These are phyloP conservation scores for Chalciporus pseudorubinellus DNA, from an alignment of 768 basidiomycete species.

Conservation along the genomic window DNA sequence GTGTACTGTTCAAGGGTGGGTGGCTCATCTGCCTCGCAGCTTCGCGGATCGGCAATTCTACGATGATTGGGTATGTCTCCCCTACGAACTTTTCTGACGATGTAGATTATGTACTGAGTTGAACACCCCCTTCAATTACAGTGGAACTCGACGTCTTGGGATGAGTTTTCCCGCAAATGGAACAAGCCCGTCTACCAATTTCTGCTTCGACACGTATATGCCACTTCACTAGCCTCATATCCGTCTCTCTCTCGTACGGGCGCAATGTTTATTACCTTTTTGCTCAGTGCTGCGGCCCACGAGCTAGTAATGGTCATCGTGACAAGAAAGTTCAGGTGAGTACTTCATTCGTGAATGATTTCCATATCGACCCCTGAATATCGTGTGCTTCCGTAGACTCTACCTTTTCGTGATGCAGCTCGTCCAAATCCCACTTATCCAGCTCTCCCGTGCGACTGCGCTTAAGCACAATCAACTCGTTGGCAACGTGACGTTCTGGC, in stretches of 20 bases:
- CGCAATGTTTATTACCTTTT: conserved; percentile 93
- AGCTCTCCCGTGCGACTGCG: conserved; percentile 68
- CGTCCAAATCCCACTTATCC: conserved; percentile 89
- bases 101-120: neutral
- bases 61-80: conserved; percentile 76
- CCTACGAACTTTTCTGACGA: neutral
- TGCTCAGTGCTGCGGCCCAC: conserved; percentile 85
- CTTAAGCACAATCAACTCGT: conserved; percentile 81
- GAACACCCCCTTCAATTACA: conserved; percentile 17
- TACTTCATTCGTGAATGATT: neutral
- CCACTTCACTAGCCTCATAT: conserved; percentile 78
- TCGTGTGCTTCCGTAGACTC: conserved; percentile 45
- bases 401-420: conserved; percentile 86
- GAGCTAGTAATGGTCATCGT: conserved; percentile 97
- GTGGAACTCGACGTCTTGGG: conserved; percentile 98
- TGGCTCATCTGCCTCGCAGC: conserved; percentile 37
- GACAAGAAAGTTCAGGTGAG: conserved; percentile 84
- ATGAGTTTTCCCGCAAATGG: conserved; percentile 98
- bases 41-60: conserved; percentile 99
- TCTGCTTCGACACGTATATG: conserved; percentile 93
- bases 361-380: neutral
- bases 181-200: conserved; percentile 96
- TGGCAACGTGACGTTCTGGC: conserved; percentile 89
- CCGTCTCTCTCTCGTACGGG: conserved; percentile 61
- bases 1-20: neutral